Conservation (phyloP, 129 eudicot genomes). For the Pulicaria dysenterica region DNA sequence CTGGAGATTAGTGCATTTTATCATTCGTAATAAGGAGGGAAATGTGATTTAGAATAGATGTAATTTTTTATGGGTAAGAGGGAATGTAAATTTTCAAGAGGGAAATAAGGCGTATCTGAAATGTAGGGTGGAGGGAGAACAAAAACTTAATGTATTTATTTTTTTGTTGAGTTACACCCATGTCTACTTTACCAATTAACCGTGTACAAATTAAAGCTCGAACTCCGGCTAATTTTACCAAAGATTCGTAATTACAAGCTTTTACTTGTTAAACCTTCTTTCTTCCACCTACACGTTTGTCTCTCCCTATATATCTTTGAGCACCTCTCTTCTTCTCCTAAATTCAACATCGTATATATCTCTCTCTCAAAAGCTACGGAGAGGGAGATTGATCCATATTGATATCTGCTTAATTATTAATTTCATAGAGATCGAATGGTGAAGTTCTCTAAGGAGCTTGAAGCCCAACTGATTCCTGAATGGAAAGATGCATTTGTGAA, state of each 20-base stretch:
- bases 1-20: too few relatives aligned
- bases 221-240: too few relatives aligned
- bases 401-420: neutral
- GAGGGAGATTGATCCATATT: conserved; percentile 13
- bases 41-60: too few relatives aligned
- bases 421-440: conserved; percentile 46
- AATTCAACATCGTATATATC: neutral
- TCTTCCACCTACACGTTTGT: conserved; percentile 30
- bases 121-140: too few relatives aligned
- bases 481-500: conserved; percentile 96
- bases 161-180: too few relatives aligned
- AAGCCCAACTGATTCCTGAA: conserved; percentile 97
- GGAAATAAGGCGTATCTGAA: too few relatives aligned
- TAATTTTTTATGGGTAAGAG: too few relatives aligned
- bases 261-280: conserved; percentile 38
- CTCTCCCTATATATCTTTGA: conserved; percentile 27
- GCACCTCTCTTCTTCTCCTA: conserved; percentile 17
- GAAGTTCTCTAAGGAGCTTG: conserved; percentile 91
- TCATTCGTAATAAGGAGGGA: too few relatives aligned
- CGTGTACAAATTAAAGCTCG: too few relatives aligned
- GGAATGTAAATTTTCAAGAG: too few relatives aligned
- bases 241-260: neutral
- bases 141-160: too few relatives aligned
- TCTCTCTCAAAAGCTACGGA: neutral
- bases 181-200: too few relatives aligned